phyloP scores from a whole-genome alignment of 768 basidiomycete genomes.

The Boletellus sp. region DNA sequence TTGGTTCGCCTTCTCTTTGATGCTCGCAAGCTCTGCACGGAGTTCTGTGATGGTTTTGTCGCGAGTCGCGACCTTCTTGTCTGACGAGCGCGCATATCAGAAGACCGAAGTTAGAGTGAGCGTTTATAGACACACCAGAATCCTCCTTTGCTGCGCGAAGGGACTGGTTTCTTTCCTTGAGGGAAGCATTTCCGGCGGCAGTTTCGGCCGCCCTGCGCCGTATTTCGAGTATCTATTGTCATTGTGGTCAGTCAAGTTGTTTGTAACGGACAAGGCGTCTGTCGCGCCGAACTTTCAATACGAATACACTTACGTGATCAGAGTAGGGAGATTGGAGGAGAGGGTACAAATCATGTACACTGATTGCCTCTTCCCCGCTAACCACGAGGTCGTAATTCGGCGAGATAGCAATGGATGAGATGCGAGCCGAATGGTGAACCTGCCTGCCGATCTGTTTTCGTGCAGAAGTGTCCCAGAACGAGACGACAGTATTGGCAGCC shows the following conservation, averaged over 20 bases:
- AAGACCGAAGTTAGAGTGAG: not conserved
- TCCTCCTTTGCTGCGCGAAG: not conserved
- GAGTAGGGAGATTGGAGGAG: not conserved
- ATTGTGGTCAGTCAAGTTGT: not conserved
- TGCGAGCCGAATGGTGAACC: not conserved
- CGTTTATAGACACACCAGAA: not conserved
- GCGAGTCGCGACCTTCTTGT: not conserved
- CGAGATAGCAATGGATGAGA: constrained; percentile 4
- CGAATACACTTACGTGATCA: not conserved
- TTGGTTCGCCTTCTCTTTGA: no score
- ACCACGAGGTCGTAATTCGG: not conserved
- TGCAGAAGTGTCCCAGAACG: constrained; percentile 7
- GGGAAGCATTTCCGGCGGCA: not conserved
- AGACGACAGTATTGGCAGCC: not conserved
- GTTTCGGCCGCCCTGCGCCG: not conserved
- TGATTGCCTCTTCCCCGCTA: not conserved
- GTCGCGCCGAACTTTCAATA: no score
- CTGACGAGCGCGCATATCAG: not conserved
- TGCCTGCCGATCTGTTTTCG: not conserved
- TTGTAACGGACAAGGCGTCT: no score
- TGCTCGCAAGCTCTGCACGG: not conserved
- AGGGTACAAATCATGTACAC: not conserved
- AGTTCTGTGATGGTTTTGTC: not conserved
- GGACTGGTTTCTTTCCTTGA: not conserved
- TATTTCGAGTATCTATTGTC: not conserved